These are phyloP conservation scores for Saccharomyces hybrid DNA, from an alignment of 1,139 yeast genomes.

Conservation along the genomic window DNA sequence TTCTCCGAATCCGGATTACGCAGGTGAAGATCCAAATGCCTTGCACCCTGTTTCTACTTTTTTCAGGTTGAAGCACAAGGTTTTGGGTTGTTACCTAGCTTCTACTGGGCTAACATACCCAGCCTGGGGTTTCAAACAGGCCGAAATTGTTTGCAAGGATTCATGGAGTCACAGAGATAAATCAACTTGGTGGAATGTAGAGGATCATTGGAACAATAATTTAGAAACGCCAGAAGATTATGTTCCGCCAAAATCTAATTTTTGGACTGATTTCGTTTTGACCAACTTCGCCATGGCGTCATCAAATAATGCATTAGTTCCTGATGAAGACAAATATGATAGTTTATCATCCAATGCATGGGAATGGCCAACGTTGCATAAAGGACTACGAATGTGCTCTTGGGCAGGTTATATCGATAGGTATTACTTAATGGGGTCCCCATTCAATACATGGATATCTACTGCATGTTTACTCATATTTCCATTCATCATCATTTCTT, in stretches of 20 bases:
- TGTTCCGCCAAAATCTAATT: conserved; percentile 57
- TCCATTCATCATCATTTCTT: conserved; percentile 34
- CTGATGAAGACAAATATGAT: conserved; percentile 64
- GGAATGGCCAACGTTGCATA: conserved; percentile 67
- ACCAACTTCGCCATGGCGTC: conserved; percentile 74
- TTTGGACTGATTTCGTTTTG: conserved; percentile 63
- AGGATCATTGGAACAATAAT: conserved; percentile 49
- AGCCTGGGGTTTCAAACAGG: conserved; percentile 75
- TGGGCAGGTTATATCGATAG: conserved; percentile 45
- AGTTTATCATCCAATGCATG: conserved; percentile 63
- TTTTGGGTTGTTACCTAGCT: conserved; percentile 63
- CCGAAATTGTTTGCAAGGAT: conserved; percentile 64
- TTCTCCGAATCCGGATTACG: conserved; percentile 41
- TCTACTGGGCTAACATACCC: conserved; percentile 68
- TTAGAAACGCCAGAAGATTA: conserved; percentile 39
- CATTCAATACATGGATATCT: conserved; percentile 59
- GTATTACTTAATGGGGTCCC: conserved; percentile 60
- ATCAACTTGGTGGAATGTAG: conserved; percentile 76
- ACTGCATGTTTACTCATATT: conserved; percentile 33
- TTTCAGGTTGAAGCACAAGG: conserved; percentile 55
- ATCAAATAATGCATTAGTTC: conserved; percentile 65
- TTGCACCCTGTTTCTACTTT: conserved; percentile 66
- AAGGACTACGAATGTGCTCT: conserved; percentile 63
- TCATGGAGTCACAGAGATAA: conserved; percentile 47
- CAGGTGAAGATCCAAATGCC: conserved; percentile 35